phyloP scores from a whole-genome alignment of 305 asterid genomes.

The Coffea humblotiana region DNA sequence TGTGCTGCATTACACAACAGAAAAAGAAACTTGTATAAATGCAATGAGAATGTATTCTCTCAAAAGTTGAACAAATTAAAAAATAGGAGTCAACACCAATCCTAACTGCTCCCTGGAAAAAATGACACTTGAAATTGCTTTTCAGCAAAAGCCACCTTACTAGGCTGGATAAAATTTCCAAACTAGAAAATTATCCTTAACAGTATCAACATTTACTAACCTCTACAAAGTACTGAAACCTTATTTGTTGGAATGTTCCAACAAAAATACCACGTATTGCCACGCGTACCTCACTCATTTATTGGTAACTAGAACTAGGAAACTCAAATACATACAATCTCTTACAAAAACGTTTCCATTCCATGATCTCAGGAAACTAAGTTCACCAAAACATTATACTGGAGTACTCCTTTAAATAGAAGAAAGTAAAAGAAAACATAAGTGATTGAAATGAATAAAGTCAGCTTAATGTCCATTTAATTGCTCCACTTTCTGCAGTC shows the following conservation, averaged over 20 bases:
- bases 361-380: not conserved
- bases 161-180: not conserved
- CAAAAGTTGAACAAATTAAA: not conserved
- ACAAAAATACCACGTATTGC: not conserved
- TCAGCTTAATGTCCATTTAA: not conserved
- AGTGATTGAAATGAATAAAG: not conserved
- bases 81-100: not conserved
- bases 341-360: not conserved
- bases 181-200: not conserved
- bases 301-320: not conserved
- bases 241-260: not conserved
- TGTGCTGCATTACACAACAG: conserved; percentile 32
- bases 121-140: not conserved
- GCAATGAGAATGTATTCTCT: not conserved
- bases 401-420: not conserved
- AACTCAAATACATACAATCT: not conserved
- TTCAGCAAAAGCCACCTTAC: not conserved
- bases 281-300: not conserved
- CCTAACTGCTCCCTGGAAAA: not conserved
- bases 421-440: too few relatives aligned
- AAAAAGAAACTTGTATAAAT: not conserved
- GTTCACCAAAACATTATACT: not conserved
- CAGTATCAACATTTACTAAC: not conserved
- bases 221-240: not conserved
- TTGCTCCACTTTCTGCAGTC: not conserved